Conservation (phyloP, 1,284 basidiomycete species). For the Tetrapyrgos nigripes region DNA sequence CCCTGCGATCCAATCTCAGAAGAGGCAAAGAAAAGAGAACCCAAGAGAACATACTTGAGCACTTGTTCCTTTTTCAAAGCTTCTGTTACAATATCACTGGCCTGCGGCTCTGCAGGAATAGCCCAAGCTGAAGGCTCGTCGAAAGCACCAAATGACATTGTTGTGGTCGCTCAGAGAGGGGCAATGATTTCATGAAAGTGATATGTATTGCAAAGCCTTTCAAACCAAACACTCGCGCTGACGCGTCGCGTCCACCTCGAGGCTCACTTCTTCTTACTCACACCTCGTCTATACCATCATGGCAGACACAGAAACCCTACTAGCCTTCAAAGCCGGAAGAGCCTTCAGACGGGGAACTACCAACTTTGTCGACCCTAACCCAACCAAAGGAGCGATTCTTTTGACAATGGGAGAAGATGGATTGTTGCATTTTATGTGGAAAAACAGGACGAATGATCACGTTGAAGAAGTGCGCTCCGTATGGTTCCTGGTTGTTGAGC, state of each 20-base stretch:
- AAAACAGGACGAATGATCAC: conserved; percentile 64
- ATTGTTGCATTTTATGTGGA: conserved; percentile 80
- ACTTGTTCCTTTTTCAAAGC: conserved; percentile 74
- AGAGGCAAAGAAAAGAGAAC: conserved; percentile 37
- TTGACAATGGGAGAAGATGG: conserved; percentile 75
- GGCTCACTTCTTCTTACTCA: conserved; percentile 7
- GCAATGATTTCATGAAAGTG: not conserved
- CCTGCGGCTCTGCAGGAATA: conserved; percentile 42
- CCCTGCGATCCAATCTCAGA: conserved; percentile 48
- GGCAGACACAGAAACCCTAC: conserved; percentile 48
- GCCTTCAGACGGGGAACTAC: conserved; percentile 68
- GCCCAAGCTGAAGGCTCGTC: conserved; percentile 73
- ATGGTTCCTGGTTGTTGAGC: not conserved
- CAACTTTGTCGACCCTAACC: conserved; percentile 68
- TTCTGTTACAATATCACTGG: conserved; percentile 72
- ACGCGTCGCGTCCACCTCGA: conserved; percentile 44
- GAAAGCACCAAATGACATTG: conserved; percentile 58
- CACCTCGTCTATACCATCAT: conserved; percentile 23
- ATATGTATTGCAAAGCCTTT: no score
- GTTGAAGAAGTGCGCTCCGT: conserved; percentile 60
- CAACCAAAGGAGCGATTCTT: conserved; percentile 74
- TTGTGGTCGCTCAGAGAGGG: not conserved
- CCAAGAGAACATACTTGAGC: conserved; percentile 52
- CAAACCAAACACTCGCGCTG: no score
- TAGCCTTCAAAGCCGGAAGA: conserved; percentile 85